Conservation (phyloP, 1,139 yeast species). For the Yamadazyma triangularis region DNA sequence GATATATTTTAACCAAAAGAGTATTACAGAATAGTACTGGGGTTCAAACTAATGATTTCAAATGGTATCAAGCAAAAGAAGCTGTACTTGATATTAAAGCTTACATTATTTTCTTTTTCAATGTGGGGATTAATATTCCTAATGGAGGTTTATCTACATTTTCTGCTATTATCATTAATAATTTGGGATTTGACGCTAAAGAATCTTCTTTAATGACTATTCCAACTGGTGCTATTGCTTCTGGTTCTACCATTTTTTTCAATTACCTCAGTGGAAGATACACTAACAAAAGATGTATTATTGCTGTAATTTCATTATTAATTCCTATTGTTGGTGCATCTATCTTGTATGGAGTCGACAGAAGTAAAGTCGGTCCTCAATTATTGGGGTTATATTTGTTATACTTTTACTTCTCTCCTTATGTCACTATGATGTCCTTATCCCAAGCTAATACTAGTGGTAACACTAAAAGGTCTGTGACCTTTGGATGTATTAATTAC, state of each 20-base stretch:
- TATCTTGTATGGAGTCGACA: slow-evolving; percentile 13
- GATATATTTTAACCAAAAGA: slow-evolving; percentile 18
- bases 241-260: slow-evolving; percentile 15
- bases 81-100: slow-evolving; percentile 21
- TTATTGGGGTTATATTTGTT: slow-evolving; percentile 19
- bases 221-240: slow-evolving; percentile 21
- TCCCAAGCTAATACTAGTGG: slow-evolving; percentile 25
- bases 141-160: slow-evolving; percentile 44
- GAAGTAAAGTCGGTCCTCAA: slow-evolving; percentile 15
- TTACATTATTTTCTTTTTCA: slow-evolving; percentile 23
- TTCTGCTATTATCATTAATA: slow-evolving; percentile 16
- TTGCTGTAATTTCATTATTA: slow-evolving; percentile 12
- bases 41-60: slow-evolving; percentile 18
- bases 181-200: slow-evolving; percentile 17
- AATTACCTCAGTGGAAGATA: slow-evolving; percentile 14
- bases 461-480: slow-evolving; percentile 19
- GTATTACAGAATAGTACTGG: slow-evolving; percentile 23
- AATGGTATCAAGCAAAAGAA: slow-evolving; percentile 21
- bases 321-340: slow-evolving; percentile 18
- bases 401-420: slow-evolving; percentile 21
- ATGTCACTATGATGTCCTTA: slow-evolving; percentile 21
- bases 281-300: slow-evolving; percentile 13
- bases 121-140: slow-evolving; percentile 31
- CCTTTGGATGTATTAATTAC: slow-evolving; percentile 17
- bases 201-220: slow-evolving; percentile 20